phyloP scores from a whole-genome alignment of 345 rosid species.

The Camelina laxa region DNA sequence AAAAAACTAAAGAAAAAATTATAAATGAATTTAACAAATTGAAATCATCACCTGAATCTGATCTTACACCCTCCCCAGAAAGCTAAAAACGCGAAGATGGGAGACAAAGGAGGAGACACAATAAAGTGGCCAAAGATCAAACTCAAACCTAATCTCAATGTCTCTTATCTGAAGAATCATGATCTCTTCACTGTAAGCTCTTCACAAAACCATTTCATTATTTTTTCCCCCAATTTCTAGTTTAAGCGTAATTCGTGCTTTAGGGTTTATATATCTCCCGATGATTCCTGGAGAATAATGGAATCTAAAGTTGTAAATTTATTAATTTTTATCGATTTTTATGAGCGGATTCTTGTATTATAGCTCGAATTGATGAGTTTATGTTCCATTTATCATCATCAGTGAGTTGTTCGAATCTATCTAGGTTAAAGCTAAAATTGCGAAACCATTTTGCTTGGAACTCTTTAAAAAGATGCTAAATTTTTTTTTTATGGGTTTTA shows the following conservation, averaged over 20 bases:
- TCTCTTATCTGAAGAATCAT: constrained; percentile 55
- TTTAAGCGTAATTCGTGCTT: background rate
- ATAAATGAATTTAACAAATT: constrained; percentile 22
- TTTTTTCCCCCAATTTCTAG: background rate
- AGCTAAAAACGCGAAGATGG: constrained; percentile 55
- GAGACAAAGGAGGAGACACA: constrained; percentile 50
- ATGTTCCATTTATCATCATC: too few species aligned
- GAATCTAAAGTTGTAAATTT: background rate
- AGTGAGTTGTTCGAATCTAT: constrained; percentile 4
- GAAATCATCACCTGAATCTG: constrained; percentile 8
- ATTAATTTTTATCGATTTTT: background rate
- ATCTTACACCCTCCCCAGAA: constrained; percentile 2
- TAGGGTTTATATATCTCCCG: constrained; percentile 2
- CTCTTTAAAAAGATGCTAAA: background rate
- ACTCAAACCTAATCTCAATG: constrained; percentile 57
- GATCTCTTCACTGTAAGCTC: constrained; percentile 77
- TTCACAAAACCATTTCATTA: background rate
- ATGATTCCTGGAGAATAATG: background rate
- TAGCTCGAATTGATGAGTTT: background rate
- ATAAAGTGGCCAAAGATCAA: constrained; percentile 68
- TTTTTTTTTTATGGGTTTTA: background rate
- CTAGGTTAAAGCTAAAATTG: constrained; percentile 1
- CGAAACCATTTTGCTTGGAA: background rate
- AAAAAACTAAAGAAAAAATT: too few species aligned
- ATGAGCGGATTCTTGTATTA: background rate